Conservation (phyloP, 208 protist species). For the Sergeia podlipaevii region DNA sequence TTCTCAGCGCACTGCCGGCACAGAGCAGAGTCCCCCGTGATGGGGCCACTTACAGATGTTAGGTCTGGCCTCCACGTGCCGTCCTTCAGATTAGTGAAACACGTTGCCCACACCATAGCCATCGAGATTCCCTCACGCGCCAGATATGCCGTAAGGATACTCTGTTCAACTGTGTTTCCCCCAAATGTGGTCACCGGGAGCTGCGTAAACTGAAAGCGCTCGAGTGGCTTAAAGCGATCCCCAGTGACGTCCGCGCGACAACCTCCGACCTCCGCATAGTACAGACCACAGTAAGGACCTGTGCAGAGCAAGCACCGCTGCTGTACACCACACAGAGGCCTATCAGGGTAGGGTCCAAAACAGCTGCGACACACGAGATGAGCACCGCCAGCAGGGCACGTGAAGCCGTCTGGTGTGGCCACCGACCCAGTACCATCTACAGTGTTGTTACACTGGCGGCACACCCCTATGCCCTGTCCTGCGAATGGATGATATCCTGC, state of each 20-base stretch:
- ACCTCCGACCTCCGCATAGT: slow-evolving; percentile 51
- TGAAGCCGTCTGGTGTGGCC: slow-evolving; percentile 48
- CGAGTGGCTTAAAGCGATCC: slow-evolving; percentile 14
- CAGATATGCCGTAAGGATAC: slow-evolving; percentile 66
- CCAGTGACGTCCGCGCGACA: not conserved
- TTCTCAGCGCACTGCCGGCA: slow-evolving; percentile 49
- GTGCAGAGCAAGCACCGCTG: slow-evolving; percentile 82
- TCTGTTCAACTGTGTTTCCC: slow-evolving; percentile 69
- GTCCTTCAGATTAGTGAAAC: slow-evolving; percentile 31
- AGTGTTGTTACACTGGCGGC: slow-evolving; percentile 51
- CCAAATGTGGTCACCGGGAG: slow-evolving; percentile 53
- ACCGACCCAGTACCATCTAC: too few relatives aligned
- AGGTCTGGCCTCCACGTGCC: slow-evolving; percentile 66
- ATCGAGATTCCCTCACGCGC: slow-evolving; percentile 24
- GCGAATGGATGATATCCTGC: not conserved
- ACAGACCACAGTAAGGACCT: slow-evolving; percentile 70
- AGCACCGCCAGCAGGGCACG: slow-evolving; percentile 37
- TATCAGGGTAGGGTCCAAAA: slow-evolving; percentile 48
- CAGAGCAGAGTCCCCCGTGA: slow-evolving; percentile 32
- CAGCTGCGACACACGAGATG: slow-evolving; percentile 58
- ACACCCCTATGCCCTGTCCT: slow-evolving; percentile 15
- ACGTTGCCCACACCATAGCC: slow-evolving; percentile 37
- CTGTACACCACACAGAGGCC: slow-evolving; percentile 62
- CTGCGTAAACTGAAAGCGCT: slow-evolving; percentile 5
- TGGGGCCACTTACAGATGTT: slow-evolving; percentile 32